phyloP scores from a whole-genome alignment of 176 grass and related monocot genomes.

The Ampelocalamus luodianensis region DNA sequence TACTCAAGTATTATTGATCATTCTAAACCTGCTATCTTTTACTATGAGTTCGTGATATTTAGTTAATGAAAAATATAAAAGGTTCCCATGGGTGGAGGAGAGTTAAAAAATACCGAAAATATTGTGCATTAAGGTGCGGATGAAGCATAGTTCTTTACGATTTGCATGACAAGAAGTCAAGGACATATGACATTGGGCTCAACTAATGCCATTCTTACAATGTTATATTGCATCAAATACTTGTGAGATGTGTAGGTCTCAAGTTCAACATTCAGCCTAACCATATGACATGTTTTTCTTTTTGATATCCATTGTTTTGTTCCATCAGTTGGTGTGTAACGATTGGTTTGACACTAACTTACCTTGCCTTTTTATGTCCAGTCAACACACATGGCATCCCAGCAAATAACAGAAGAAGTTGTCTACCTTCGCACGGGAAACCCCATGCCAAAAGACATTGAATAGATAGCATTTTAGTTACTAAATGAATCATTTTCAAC shows the following conservation, averaged over 20 bases:
- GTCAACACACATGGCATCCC: conserved; percentile 72
- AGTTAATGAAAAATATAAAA: not conserved
- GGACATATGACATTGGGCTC: not conserved
- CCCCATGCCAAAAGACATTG: conserved; percentile 91
- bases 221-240: not conserved
- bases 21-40: not conserved
- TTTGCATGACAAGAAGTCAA: not conserved
- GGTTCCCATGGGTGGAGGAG: not conserved
- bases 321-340: not conserved
- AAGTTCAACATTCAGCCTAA: not conserved
- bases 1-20: not conserved
- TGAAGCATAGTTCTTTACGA: too few relatives aligned
- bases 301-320: not conserved
- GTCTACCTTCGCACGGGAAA: conserved; percentile 99
- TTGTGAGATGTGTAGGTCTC: not conserved
- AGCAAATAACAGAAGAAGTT: conserved; percentile 83
- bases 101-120: not conserved
- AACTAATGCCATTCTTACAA: not conserved
- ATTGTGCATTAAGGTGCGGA: not conserved
- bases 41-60: not conserved
- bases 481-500: conserved; percentile 30
- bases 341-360: conserved; percentile 33
- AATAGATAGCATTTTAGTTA: conserved; percentile 85
- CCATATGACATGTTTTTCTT: not conserved
- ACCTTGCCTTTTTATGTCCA: not conserved